Percentiles rank a stretch among this genome's conserved stretches.
Evolutionary conservation across 2,329 filamentous ascomycete genomes (phyloP).

Genomic region (Allantophomopsis cytisporea): DNA sequence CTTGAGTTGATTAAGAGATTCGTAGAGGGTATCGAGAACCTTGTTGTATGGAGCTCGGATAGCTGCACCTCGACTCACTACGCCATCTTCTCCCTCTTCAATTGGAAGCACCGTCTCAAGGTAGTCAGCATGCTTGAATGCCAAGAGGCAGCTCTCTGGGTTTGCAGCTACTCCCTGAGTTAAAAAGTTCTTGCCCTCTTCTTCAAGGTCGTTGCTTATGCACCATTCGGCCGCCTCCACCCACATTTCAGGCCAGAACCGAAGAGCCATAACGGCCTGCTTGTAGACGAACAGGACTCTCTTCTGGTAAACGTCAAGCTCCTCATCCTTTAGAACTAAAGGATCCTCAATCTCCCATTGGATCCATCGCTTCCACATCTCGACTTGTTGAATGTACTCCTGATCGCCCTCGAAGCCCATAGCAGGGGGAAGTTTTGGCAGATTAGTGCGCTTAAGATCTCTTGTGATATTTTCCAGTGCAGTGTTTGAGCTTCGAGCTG

Average conservation of each 20-base stretch:
- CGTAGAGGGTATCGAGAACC: slow-evolving; percentile 78
- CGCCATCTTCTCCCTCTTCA: slow-evolving; percentile 62
- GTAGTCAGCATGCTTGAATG: slow-evolving; percentile 79
- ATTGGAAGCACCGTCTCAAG: slow-evolving; percentile 67
- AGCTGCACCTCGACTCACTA: slow-evolving; percentile 44
- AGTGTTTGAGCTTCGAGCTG: slow-evolving; percentile 79
- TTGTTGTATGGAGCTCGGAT: slow-evolving; percentile 72
- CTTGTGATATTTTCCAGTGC: slow-evolving; percentile 81
- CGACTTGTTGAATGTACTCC: slow-evolving; percentile 73
- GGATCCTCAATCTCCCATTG: slow-evolving; percentile 91
- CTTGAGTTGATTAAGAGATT: slow-evolving; percentile 62
- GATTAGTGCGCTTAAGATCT: slow-evolving; percentile 59
- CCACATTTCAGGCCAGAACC: slow-evolving; percentile 95
- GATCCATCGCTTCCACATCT: slow-evolving; percentile 89
- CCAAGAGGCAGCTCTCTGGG: slow-evolving; percentile 82
- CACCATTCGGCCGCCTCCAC: slow-evolving; percentile 91
- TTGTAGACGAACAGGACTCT: slow-evolving; percentile 85
- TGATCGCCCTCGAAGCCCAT: slow-evolving; percentile 77
- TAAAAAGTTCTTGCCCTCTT: slow-evolving; percentile 56
- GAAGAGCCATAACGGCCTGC: slow-evolving; percentile 81
- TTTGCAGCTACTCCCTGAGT: slow-evolving; percentile 76
- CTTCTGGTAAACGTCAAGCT: slow-evolving; percentile 58
- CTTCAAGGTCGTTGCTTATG: slow-evolving; percentile 59
- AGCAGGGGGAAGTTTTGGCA: slow-evolving; percentile 71
- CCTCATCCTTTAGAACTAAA: slow-evolving; percentile 72